These are phyloP conservation scores for Hippophae gyantsensis DNA, from an alignment of 306 rosid species.

Conservation along the genomic window DNA sequence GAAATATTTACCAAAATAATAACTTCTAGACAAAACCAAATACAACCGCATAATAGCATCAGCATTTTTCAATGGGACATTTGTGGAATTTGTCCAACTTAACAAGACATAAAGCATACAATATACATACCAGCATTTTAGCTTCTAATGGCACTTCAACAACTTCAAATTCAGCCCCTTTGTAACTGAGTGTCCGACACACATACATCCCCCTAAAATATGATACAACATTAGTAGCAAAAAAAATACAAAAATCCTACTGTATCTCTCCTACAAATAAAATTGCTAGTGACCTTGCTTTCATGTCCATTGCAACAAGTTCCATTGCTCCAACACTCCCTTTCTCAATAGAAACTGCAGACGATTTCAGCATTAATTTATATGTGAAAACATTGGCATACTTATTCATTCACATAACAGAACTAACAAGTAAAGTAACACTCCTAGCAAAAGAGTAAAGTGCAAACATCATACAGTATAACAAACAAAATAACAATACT, in stretches of 20 bases:
- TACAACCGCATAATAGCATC: too few relatives aligned
- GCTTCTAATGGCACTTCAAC: constrained; percentile 82
- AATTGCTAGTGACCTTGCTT: constrained; percentile 66
- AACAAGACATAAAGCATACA: too few relatives aligned
- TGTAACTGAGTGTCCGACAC: constrained; percentile 92
- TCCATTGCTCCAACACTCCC: constrained; percentile 99
- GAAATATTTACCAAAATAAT: too few relatives aligned
- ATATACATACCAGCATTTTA: constrained; percentile 66
- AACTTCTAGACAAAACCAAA: too few relatives aligned
- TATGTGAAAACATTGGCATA: background rate
- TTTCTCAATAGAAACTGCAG: constrained; percentile 82
- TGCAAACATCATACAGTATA: background rate
- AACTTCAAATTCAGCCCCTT: constrained; percentile 86
- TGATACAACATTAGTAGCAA: background rate
- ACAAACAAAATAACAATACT: background rate
- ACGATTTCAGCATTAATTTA: background rate
- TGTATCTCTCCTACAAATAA: background rate
- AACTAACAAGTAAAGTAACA: background rate
- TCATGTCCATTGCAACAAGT: constrained; percentile 99
- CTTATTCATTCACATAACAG: background rate
- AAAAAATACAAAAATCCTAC: background rate
- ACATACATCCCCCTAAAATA: constrained; percentile 90
- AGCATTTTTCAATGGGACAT: too few relatives aligned
- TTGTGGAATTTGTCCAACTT: too few relatives aligned
- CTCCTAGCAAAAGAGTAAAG: background rate